These are phyloP conservation scores for Dryadomyces sulphureus DNA, from an alignment of 2,329 filamentous ascomycete species.

Conservation along the genomic window DNA sequence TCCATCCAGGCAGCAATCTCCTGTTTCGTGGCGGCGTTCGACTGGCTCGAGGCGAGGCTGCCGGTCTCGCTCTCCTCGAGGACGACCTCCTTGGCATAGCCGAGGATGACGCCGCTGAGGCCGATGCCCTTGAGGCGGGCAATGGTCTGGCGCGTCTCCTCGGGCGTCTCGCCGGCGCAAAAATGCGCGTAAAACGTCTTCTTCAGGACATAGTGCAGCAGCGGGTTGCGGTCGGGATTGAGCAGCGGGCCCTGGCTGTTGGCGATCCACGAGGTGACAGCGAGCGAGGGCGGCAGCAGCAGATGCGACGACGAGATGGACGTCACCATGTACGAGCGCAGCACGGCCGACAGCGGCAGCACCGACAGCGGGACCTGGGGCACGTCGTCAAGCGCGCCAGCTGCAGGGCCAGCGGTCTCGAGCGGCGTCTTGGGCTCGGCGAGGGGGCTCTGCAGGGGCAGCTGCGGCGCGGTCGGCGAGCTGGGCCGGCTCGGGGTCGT, in stretches of 20 bases:
- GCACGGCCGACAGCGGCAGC: conserved; percentile 48
- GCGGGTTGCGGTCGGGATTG: conserved; percentile 59
- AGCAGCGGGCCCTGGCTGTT: conserved; percentile 51
- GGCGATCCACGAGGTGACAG: conserved; percentile 53
- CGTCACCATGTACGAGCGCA: conserved; percentile 56
- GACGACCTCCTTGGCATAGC: conserved; percentile 73
- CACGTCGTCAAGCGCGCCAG: not conserved
- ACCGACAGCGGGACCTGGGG: conserved; percentile 37
- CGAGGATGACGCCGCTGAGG: conserved; percentile 70
- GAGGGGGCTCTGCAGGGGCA: not conserved
- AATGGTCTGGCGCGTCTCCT: conserved; percentile 54
- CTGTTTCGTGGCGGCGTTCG: conserved; percentile 31
- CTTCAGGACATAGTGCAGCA: conserved; percentile 58
- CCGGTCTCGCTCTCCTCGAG: conserved; percentile 39
- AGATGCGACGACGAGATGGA: conserved; percentile 55
- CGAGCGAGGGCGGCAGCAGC: conserved; percentile 56
- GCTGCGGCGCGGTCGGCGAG: not conserved
- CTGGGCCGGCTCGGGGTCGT: not conserved
- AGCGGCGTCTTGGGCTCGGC: not conserved
- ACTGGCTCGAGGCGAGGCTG: conserved; percentile 28
- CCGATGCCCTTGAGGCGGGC: conserved; percentile 55
- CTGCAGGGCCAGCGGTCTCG: not conserved
- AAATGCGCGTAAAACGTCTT: conserved; percentile 84
- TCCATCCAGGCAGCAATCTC: conserved; percentile 59
- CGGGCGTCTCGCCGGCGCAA: conserved; percentile 63